These are phyloP conservation scores for Cladophialophora carrionii DNA, from an alignment of 2,329 filamentous ascomycete genomes.

Conservation along the genomic window DNA sequence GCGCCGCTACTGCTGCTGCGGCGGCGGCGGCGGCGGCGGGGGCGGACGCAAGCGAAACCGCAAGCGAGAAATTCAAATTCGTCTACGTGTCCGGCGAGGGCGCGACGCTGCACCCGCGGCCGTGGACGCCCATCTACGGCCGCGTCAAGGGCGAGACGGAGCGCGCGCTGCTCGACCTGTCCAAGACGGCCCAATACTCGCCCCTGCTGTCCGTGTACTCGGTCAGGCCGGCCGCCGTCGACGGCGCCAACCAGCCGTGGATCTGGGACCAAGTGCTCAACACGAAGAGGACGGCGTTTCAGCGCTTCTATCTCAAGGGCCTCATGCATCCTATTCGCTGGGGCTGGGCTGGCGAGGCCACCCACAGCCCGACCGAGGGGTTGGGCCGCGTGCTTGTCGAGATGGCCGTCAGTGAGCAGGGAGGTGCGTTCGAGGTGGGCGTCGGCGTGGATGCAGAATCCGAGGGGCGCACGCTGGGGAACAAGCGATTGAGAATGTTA, in stretches of 20 bases:
- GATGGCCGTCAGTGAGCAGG: slow-evolving; percentile 52
- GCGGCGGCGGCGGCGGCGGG: background rate
- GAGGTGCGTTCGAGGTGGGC: slow-evolving; percentile 15
- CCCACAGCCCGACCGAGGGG: slow-evolving; percentile 47
- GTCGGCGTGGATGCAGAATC: slow-evolving; percentile 20
- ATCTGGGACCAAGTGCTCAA: slow-evolving; percentile 43
- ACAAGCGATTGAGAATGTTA: slow-evolving; percentile 26
- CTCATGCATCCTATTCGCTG: slow-evolving; percentile 33
- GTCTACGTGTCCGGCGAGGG: slow-evolving; percentile 61
- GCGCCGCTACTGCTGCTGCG: no score
- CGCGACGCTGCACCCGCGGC: slow-evolving; percentile 61
- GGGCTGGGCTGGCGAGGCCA: slow-evolving; percentile 5
- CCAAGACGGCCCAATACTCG: slow-evolving; percentile 46
- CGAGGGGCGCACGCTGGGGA: slow-evolving; percentile 29
- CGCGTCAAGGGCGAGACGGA: slow-evolving; percentile 71
- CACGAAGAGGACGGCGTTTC: slow-evolving; percentile 37
- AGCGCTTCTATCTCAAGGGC: slow-evolving; percentile 38
- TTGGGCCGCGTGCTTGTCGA: slow-evolving; percentile 55
- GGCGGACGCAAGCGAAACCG: background rate
- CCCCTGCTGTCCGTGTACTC: slow-evolving; percentile 59
- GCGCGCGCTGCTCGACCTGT: slow-evolving; percentile 59
- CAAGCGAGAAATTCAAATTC: slow-evolving; percentile 31
- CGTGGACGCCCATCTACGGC: slow-evolving; percentile 62
- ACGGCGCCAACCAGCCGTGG: slow-evolving; percentile 50
- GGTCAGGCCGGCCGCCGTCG: slow-evolving; percentile 64